Percentiles rank a stretch among this genome's conserved stretches.
Evolutionary conservation across 148 eudicot genomes (phyloP).

Genomic region (Persicaria maculosa): DNA sequence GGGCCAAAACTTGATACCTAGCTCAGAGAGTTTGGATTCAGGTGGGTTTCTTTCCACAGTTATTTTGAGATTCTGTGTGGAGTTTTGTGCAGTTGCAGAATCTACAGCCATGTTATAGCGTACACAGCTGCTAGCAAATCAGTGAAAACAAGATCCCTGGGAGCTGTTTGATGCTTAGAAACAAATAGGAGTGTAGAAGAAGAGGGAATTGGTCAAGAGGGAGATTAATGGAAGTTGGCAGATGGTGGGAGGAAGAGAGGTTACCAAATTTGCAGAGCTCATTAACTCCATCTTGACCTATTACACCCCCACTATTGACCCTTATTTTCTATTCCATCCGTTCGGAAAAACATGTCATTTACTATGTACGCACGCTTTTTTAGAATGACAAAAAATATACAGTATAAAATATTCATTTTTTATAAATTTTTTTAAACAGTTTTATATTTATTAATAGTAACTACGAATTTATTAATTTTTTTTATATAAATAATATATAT

Average conservation of each 20-base stretch:
- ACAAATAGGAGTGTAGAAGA: not conserved
- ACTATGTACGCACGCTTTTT: no score
- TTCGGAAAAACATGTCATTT: not conserved
- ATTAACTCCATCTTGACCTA: not conserved
- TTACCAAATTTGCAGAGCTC: conserved; percentile 5
- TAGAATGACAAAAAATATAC: no score
- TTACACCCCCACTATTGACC: not conserved
- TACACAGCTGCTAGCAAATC: not conserved
- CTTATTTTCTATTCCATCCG: not conserved
- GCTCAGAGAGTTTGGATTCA: conserved; percentile 37
- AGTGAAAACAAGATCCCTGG: not conserved
- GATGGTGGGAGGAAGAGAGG: conserved; percentile 8
- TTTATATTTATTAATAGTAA: no score
- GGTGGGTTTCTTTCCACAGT: conserved; percentile 51
- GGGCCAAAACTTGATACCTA: conserved; percentile 77
- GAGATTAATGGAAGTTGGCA: conserved; percentile 9
- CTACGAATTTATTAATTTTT: no score
- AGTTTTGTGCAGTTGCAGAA: not conserved
- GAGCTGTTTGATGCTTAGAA: not conserved
- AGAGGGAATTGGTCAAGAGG: not conserved
- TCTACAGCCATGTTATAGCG: not conserved
- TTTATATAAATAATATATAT: no score
- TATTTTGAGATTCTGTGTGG: conserved; percentile 26
- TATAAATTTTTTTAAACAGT: no score
- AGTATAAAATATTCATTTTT: no score